Evolutionary conservation across 2,329 filamentous ascomycete species (phyloP), one percentile per base, ranked within the genome.

Genomic region (Aureobasidium mangrovei): DNA sequence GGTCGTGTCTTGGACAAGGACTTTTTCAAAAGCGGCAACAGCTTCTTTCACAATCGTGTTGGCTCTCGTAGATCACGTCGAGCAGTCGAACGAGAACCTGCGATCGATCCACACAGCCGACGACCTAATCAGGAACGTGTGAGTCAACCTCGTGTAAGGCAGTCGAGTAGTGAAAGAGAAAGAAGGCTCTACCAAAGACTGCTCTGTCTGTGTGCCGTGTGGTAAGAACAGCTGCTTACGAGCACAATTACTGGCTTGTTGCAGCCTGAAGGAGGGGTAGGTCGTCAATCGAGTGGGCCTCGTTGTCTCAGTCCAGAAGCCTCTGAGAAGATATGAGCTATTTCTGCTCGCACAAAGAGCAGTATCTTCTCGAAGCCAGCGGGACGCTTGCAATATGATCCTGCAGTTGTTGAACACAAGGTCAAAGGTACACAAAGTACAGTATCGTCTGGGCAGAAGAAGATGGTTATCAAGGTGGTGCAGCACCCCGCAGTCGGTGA

Each of bases 221-320:
- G 38, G 45, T 41, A 42, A 24, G 26, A n/a, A 38, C 32, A 52
- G 39, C 31, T 43, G 40, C 49, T 53, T 38, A 53, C 40, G 39
- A 53, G 40, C 40, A 28, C 43, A 39, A 44, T 43, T 52, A 38
- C 44, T 44, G 49, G 49, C 31, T 28, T 40, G 40, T 40, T 53
- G 49, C 49, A 53, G 49, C 49, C 49, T 53, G 31, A 26, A 53
- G 49, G 49, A 53, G 49, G 48, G 49, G 49, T 53, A 28, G 26
- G 31, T 36, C 40, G n/a, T 12, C 38, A 44, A 44, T 53, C 33
- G 32, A 27, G 49, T 53, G 49, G 40, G 32, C 38, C 41, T 31
- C 28, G 4, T 42, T 52, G 47, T 52, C 38, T 52, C 31, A 52
- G 39, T 38, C 47, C 33, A 52, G 39, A 52, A 8, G 38, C 28